These are phyloP conservation scores for Beta lomatogona DNA, from an alignment of 179 eudicot genomes.

Conservation along the genomic window DNA sequence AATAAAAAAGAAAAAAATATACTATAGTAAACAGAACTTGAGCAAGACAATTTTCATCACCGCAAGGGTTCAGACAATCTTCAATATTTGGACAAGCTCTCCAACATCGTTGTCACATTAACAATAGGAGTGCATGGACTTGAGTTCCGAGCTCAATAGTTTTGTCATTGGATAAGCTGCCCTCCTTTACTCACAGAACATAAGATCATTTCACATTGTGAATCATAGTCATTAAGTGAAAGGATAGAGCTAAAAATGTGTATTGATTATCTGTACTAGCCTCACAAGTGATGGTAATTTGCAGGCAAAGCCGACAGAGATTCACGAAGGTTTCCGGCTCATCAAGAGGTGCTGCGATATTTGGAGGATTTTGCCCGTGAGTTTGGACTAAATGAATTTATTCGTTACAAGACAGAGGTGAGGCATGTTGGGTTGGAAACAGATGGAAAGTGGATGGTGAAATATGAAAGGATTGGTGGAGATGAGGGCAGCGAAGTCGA, in stretches of 20 bases:
- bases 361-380: slow-evolving; percentile 62
- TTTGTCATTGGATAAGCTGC: too few relatives aligned
- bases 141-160: too few relatives aligned
- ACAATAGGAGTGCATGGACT: too few relatives aligned
- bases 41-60: too few relatives aligned
- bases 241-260: not conserved
- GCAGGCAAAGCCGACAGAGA: slow-evolving; percentile 50
- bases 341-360: slow-evolving; percentile 74
- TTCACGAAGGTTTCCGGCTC: slow-evolving; percentile 77
- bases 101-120: too few relatives aligned
- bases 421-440: slow-evolving; percentile 43
- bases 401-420: slow-evolving; percentile 64
- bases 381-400: slow-evolving; percentile 55
- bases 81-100: too few relatives aligned
- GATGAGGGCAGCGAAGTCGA: slow-evolving; percentile 28
- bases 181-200: too few relatives aligned
- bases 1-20: too few relatives aligned
- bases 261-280: not conserved
- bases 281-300: not conserved
- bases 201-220: too few relatives aligned
- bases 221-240: too few relatives aligned
- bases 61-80: too few relatives aligned
- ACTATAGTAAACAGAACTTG: too few relatives aligned
- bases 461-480: slow-evolving; percentile 31
- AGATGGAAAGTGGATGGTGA: slow-evolving; percentile 61